Evolutionary conservation across 2,329 filamentous ascomycete genomes (phyloP).

Genomic region (Raffaelea arxii): DNA sequence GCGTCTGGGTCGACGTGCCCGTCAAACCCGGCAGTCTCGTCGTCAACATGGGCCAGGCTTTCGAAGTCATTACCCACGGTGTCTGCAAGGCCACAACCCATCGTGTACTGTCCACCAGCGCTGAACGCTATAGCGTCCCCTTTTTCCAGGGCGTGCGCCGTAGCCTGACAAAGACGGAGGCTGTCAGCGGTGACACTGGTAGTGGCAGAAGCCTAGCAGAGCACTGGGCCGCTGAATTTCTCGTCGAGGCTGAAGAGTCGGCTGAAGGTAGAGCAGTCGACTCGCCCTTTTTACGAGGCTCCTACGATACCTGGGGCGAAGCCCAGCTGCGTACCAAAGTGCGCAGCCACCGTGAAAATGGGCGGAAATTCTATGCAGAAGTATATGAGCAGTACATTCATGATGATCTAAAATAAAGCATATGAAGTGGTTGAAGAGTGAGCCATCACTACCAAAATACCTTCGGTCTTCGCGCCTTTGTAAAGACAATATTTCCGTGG

Average conservation of each 20-base stretch:
- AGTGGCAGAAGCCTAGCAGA: too few species aligned
- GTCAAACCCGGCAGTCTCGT: slow-evolving; percentile 40
- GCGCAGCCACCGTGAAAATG: slow-evolving; percentile 39
- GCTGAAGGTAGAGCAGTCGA: slow-evolving; percentile 30
- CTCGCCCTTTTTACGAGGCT: slow-evolving; percentile 37
- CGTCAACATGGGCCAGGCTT: slow-evolving; percentile 49
- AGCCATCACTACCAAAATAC: too few species aligned
- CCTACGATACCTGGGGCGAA: slow-evolving; percentile 46
- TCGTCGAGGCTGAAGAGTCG: slow-evolving; percentile 15
- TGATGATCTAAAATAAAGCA: slow-evolving; percentile 18
- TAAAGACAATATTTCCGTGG: too few species aligned
- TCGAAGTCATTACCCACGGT: slow-evolving; percentile 46
- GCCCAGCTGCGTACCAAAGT: slow-evolving; percentile 44
- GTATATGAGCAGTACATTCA: slow-evolving; percentile 38
- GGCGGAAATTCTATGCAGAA: slow-evolving; percentile 33
- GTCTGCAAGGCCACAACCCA: slow-evolving; percentile 43
- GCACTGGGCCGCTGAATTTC: slow-evolving; percentile 18
- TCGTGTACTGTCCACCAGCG: slow-evolving; percentile 24
- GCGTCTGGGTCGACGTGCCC: slow-evolving; percentile 40
- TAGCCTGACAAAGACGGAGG: slow-evolving; percentile 32
- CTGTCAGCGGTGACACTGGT: slow-evolving; percentile 24
- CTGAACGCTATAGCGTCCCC: slow-evolving; percentile 31
- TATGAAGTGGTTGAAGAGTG: too few species aligned
- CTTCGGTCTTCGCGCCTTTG: too few species aligned
- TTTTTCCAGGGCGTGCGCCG: slow-evolving; percentile 41